Evolutionary conservation across 2,329 filamentous ascomycete species (phyloP).

Genomic region (Sporothrix schenckii): DNA sequence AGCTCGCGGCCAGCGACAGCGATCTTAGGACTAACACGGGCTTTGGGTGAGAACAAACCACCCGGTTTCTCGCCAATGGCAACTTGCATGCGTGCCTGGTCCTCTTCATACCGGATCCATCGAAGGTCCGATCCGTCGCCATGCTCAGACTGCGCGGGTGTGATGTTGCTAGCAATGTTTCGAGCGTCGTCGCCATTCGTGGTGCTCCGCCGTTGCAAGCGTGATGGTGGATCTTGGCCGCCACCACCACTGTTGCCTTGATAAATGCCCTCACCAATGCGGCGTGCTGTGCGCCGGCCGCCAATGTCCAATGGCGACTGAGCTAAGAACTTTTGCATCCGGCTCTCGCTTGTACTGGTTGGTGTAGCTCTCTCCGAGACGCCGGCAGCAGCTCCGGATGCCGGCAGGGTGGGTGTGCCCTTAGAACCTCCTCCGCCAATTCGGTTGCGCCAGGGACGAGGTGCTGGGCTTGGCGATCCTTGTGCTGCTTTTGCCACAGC

Average conservation of each 20-base stretch:
- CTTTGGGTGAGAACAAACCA: conserved; percentile 45
- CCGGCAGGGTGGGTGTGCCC: conserved; percentile 34
- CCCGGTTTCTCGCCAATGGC: conserved; percentile 38
- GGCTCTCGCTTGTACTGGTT: conserved; percentile 33
- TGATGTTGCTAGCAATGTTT: conserved; percentile 33
- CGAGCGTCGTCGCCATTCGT: conserved; percentile 30
- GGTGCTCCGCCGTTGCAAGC: neutral
- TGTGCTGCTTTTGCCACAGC: conserved; percentile 32
- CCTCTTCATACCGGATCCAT: conserved; percentile 39
- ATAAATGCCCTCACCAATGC: conserved; percentile 32
- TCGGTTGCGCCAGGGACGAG: conserved; percentile 48
- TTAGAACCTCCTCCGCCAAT: conserved; percentile 37
- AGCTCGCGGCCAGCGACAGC: conserved; percentile 45
- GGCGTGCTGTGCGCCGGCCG: conserved; percentile 35
- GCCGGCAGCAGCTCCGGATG: neutral
- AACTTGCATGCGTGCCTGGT: conserved; percentile 38
- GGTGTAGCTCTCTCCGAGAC: conserved; percentile 6
- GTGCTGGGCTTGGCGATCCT: conserved; percentile 57
- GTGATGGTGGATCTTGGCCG: neutral
- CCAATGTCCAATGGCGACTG: conserved; percentile 38
- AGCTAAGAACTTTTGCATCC: conserved; percentile 37
- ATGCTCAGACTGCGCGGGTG: conserved; percentile 12
- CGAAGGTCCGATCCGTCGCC: conserved; percentile 37
- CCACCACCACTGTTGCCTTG: neutral
- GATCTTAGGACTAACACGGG: conserved; percentile 43